Evolutionary conservation across 495 filamentous ascomycete genomes (phyloP).

Genomic region (Penicillium cosmopolitanum): DNA sequence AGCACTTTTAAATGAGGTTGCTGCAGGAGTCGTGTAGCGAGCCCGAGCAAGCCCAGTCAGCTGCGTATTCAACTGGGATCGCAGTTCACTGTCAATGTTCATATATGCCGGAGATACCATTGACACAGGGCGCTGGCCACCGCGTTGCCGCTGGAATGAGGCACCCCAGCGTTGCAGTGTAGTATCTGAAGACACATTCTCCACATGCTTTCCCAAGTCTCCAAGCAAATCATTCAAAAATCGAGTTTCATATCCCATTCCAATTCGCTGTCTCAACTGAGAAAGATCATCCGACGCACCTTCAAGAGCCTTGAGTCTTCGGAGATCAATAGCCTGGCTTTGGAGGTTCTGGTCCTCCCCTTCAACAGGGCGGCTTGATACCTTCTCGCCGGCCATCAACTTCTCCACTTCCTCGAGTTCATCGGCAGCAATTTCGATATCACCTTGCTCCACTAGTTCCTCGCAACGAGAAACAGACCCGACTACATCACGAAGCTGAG

Average conservation of each 20-base stretch:
- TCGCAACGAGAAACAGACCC: slow-evolving; percentile 78
- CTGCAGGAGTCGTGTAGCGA: slow-evolving; percentile 75
- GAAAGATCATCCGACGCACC: slow-evolving; percentile 77
- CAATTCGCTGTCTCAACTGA: slow-evolving; percentile 76
- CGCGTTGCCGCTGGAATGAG: slow-evolving; percentile 65
- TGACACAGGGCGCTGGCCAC: slow-evolving; percentile 64
- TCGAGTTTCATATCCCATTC: slow-evolving; percentile 80
- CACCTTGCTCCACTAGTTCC: slow-evolving; percentile 74
- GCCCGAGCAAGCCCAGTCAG: slow-evolving; percentile 80
- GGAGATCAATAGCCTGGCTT: slow-evolving; percentile 63
- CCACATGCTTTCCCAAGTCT: slow-evolving; percentile 83
- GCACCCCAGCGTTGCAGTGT: slow-evolving; percentile 79
- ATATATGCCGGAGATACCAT: slow-evolving; percentile 77
- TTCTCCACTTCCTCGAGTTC: slow-evolving; percentile 76
- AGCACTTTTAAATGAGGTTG: slow-evolving; percentile 84
- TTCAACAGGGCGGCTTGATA: slow-evolving; percentile 29
- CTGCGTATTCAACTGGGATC: slow-evolving; percentile 65
- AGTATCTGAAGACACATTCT: slow-evolving; percentile 67
- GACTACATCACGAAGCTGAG: slow-evolving; percentile 79
- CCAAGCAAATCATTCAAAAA: slow-evolving; percentile 78
- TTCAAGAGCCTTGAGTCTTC: slow-evolving; percentile 77
- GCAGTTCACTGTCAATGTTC: slow-evolving; percentile 65
- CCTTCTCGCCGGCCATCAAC: slow-evolving; percentile 70
- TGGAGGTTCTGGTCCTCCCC: slow-evolving; percentile 28
- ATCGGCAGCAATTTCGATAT: slow-evolving; percentile 77